These are phyloP conservation scores for Papiliotrema nemorosa DNA, from an alignment of 1,284 basidiomycete genomes.

Conservation along the genomic window DNA sequence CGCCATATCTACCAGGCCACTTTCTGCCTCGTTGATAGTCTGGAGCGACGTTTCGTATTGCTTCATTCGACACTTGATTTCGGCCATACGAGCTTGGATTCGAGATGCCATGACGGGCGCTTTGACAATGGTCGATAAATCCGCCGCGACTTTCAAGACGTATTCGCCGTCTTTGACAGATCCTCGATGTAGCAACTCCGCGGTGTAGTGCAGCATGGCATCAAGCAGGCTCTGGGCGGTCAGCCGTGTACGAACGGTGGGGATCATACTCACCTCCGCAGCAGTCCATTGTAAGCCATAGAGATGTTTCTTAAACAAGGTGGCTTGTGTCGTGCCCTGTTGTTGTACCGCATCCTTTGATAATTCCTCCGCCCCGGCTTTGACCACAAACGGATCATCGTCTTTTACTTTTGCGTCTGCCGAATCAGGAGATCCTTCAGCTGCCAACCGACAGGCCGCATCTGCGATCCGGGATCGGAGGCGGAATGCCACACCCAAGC, in stretches of 20 bases:
- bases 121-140: slow-evolving; percentile 64
- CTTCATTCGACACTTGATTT: slow-evolving; percentile 64
- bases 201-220: slow-evolving; percentile 62
- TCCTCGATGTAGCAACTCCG: slow-evolving; percentile 65
- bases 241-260: background rate
- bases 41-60: slow-evolving; percentile 57
- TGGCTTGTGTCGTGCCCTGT: no score
- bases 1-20: slow-evolving; percentile 20
- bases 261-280: slow-evolving; percentile 52
- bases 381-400: slow-evolving; percentile 28
- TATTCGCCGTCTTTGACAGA: slow-evolving; percentile 77
- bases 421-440: slow-evolving; percentile 3
- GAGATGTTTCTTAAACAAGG: slow-evolving; percentile 45
- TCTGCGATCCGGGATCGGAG: slow-evolving; percentile 50
- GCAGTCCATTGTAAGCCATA: slow-evolving; percentile 70
- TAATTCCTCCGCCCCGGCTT: slow-evolving; percentile 37
- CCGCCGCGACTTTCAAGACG: slow-evolving; percentile 68
- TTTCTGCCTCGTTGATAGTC: slow-evolving; percentile 58
- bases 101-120: slow-evolving; percentile 63
- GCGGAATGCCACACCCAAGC: no score
- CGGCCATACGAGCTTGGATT: slow-evolving; percentile 62
- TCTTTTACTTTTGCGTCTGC: background rate
- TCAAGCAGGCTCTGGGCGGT: slow-evolving; percentile 55
- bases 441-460: slow-evolving; percentile 60
- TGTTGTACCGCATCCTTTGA: slow-evolving; percentile 33